Conservation (phyloP, 169 alveolate genomes). For the Eimeria maxima region DNA sequence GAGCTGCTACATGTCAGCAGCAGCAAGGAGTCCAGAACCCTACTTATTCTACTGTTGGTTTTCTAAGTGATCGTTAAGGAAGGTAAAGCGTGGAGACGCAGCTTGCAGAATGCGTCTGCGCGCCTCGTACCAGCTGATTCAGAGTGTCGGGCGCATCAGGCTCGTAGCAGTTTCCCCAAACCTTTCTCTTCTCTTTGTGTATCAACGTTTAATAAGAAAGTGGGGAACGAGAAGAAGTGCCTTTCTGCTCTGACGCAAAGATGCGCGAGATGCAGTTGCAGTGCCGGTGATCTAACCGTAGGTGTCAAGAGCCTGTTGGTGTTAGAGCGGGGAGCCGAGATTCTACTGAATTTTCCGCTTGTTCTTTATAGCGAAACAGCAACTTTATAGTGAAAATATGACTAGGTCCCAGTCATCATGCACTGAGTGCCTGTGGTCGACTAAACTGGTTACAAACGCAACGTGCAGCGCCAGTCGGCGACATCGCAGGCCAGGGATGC, state of each 20-base stretch:
- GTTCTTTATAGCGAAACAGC: neutral
- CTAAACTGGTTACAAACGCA: neutral
- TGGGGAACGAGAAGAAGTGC: neutral
- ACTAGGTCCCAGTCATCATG: neutral
- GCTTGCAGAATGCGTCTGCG: slow-evolving; percentile 30
- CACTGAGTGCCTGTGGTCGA: neutral
- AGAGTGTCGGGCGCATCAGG: slow-evolving; percentile 24
- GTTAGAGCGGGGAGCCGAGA: neutral
- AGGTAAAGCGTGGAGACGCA: neutral
- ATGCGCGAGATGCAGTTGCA: slow-evolving; percentile 60
- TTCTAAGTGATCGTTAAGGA: neutral
- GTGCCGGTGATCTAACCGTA: slow-evolving; percentile 26
- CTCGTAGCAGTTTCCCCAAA: slow-evolving; percentile 7
- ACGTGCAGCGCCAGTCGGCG: slow-evolving; percentile 27
- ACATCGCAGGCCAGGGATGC: slow-evolving; percentile 34
- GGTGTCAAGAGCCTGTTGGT: slow-evolving; percentile 19
- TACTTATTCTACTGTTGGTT: neutral
- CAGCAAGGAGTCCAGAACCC: neutral
- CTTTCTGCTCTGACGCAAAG: neutral
- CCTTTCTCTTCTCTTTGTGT: neutral
- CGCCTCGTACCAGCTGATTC: neutral
- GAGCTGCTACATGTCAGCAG: neutral
- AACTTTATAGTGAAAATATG: neutral
- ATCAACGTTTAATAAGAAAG: neutral
- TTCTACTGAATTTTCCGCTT: neutral